Conservation (phyloP, 2,329 filamentous ascomycete species). For the Claviceps monticola region DNA sequence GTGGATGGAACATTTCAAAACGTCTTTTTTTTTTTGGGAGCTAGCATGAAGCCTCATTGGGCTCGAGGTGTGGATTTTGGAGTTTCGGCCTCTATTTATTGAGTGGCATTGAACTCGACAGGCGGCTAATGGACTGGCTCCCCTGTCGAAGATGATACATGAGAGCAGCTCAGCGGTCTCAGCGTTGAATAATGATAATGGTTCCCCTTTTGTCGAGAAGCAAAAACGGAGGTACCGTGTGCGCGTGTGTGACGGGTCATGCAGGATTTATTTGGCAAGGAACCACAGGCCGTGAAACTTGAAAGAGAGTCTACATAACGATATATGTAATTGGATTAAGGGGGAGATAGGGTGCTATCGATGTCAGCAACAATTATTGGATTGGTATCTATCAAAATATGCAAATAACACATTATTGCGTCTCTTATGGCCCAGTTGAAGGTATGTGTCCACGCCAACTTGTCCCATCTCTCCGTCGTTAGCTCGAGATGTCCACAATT, state of each 20-base stretch:
- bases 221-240: background rate
- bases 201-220: background rate
- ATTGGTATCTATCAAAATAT: no score
- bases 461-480: no score
- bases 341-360: no score
- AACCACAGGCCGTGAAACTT: background rate
- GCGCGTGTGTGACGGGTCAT: background rate
- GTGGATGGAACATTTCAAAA: background rate
- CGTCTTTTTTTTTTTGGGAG: background rate
- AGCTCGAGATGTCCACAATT: no score
- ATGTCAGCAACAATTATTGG: no score
- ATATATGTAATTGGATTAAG: no score
- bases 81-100: constrained; percentile 1
- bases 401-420: no score
- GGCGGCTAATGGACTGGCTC: constrained; percentile 3
- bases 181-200: background rate
- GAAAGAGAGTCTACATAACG: background rate
- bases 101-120: constrained; percentile 2
- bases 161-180: background rate
- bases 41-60: background rate
- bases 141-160: background rate
- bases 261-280: background rate
- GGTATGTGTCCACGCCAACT: no score
- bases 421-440: no score
- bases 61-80: background rate